Conservation (phyloP, 208 protist species). For the Trypanosoma lewisi region DNA sequence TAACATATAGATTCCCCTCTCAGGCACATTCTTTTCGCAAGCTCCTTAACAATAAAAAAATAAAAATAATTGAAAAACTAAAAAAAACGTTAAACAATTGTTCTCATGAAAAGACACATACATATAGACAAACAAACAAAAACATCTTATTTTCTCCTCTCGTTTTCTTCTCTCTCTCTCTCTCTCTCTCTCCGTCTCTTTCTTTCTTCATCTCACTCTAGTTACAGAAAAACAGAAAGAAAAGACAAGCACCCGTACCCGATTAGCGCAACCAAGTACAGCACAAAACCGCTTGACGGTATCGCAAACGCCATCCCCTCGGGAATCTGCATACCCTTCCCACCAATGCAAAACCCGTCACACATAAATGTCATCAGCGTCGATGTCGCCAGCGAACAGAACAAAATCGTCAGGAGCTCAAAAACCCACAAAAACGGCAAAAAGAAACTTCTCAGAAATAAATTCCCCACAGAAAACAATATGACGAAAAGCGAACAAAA, state of each 20-base stretch:
- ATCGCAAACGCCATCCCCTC: slow-evolving; percentile 33
- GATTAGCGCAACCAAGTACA: slow-evolving; percentile 32
- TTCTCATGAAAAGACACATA: too few species aligned
- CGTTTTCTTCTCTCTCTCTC: too few species aligned
- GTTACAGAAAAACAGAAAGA: slow-evolving; percentile 17
- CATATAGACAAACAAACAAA: too few species aligned
- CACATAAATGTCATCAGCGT: slow-evolving; percentile 36
- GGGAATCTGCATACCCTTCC: slow-evolving; percentile 27
- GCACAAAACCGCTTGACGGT: slow-evolving; percentile 40
- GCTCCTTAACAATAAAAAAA: too few species aligned
- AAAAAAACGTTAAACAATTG: too few species aligned
- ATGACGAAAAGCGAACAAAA: slow-evolving; percentile 37
- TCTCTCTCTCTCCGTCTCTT: too few species aligned
- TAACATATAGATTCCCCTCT: too few species aligned
- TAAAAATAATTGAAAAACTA: too few species aligned
- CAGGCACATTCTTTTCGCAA: too few species aligned
- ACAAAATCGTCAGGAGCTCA: slow-evolving; percentile 33
- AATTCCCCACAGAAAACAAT: slow-evolving; percentile 43
- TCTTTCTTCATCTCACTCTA: too few species aligned
- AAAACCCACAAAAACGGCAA: slow-evolving; percentile 49
- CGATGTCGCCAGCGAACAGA: slow-evolving; percentile 24
- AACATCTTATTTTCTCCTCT: too few species aligned
- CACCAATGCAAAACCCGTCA: slow-evolving; percentile 36
- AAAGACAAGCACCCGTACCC: slow-evolving; percentile 30
- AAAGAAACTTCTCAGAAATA: slow-evolving; percentile 45